These are phyloP conservation scores for Mycogone perniciosa DNA, from an alignment of 2,329 filamentous ascomycete species.

Conservation along the genomic window DNA sequence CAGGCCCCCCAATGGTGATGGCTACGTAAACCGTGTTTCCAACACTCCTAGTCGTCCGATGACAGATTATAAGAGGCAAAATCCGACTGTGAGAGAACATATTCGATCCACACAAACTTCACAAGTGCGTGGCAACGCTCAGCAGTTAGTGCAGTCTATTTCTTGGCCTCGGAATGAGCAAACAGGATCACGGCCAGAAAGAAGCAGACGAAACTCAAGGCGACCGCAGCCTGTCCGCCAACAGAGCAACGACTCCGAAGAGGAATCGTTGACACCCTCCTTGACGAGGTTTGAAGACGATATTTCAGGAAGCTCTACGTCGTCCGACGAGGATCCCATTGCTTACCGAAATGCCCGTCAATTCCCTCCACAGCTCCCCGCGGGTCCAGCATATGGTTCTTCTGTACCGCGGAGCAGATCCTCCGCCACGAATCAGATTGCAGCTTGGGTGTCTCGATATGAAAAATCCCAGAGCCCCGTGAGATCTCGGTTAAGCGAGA, in stretches of 20 bases:
- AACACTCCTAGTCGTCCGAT: neutral
- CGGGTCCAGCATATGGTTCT: conserved; percentile 17
- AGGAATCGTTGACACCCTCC: conserved; percentile 20
- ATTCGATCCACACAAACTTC: neutral
- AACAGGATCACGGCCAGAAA: neutral
- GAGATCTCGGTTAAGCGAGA: conserved; percentile 12
- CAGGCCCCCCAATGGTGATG: neutral
- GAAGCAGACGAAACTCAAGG: conserved; percentile 5
- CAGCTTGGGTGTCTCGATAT: conserved; percentile 28
- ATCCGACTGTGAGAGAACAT: neutral
- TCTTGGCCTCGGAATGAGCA: neutral
- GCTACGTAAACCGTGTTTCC: neutral
- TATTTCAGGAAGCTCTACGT: conserved; percentile 18
- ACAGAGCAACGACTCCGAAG: conserved; percentile 11
- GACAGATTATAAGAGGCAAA: neutral
- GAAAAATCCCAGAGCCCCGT: conserved; percentile 23
- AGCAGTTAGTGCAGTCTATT: neutral
- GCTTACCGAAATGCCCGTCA: conserved; percentile 25
- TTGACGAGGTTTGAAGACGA: conserved; percentile 18
- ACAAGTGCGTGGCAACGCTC: neutral
- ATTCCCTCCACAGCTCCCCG: conserved; percentile 29
- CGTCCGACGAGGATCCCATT: conserved; percentile 24
- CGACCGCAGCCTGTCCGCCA: neutral
- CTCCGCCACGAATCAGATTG: conserved; percentile 27
- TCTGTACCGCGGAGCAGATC: conserved; percentile 21